A percentile compares a stretch with the other conserved stretches of the same genome.
phyloP scores from a whole-genome alignment of 2,329 filamentous ascomycete species.

The Botrytis byssoidea region DNA sequence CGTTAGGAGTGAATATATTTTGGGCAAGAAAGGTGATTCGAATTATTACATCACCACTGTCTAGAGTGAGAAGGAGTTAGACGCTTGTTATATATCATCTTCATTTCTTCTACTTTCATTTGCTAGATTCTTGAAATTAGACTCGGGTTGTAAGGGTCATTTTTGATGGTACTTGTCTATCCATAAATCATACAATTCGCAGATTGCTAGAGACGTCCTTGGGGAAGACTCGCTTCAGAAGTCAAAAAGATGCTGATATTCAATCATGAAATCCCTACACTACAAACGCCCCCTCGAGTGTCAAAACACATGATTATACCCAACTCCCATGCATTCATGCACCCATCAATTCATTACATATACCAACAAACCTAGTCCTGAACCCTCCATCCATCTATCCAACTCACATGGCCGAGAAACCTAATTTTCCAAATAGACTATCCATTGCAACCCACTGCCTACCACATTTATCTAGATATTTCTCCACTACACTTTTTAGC shows the following conservation, averaged over 20 bases:
- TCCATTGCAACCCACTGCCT: constrained; percentile 95
- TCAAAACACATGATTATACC: background rate
- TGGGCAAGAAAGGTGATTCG: no score
- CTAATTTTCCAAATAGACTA: constrained; percentile 70
- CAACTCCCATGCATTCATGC: constrained; percentile 5
- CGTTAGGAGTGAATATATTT: no score
- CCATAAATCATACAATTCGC: no score
- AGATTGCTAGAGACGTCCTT: no score
- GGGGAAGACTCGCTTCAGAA: background rate
- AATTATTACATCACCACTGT: no score
- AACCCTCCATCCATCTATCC: no score
- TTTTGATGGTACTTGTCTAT: no score
- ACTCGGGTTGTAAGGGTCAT: rapidly evolving
- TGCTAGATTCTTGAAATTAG: no score
- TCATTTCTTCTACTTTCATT: no score
- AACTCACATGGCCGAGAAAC: constrained; percentile 43
- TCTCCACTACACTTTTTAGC: constrained; percentile 73
- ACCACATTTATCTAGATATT: constrained; percentile 85
- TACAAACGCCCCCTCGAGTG: background rate
- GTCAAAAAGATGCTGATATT: background rate
- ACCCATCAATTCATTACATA: constrained; percentile 6
- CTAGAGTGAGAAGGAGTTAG: no score
- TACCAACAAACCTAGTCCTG: background rate
- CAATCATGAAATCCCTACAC: background rate
- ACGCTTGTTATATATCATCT: no score